Conservation (phyloP, 1,139 yeast species). For the Scheffersomyces insectosa region DNA sequence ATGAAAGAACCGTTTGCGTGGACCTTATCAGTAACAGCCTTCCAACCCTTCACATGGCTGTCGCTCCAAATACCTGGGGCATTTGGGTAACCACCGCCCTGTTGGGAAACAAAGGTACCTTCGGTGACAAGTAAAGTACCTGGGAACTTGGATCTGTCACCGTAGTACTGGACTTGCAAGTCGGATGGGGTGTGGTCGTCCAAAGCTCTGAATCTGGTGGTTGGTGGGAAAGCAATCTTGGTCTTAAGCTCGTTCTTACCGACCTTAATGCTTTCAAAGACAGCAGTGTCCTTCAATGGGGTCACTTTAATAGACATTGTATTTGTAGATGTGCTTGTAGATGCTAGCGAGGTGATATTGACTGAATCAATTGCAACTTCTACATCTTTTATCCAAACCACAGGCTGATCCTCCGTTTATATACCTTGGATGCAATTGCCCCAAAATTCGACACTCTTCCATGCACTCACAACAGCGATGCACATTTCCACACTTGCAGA, state of each 20-base stretch:
- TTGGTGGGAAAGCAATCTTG: conserved; percentile 54
- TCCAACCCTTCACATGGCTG: conserved; percentile 52
- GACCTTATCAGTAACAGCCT: conserved; percentile 45
- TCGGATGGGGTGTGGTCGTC: conserved; percentile 46
- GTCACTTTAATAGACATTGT: conserved; percentile 1
- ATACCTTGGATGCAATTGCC: too few relatives aligned
- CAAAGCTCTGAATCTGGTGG: conserved; percentile 52
- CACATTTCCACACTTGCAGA: too few relatives aligned
- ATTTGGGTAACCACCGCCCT: conserved; percentile 36
- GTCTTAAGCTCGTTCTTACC: conserved; percentile 39
- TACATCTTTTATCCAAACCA: too few relatives aligned
- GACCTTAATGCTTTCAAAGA: conserved; percentile 51
- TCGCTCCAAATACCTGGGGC: conserved; percentile 57
- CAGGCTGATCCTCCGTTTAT: too few relatives aligned
- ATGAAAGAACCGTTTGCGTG: conserved; percentile 55
- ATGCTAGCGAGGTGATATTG: too few relatives aligned
- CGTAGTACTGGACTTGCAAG: conserved; percentile 50
- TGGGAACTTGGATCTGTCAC: conserved; percentile 49
- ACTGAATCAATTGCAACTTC: too few relatives aligned
- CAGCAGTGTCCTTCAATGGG: conserved; percentile 35
- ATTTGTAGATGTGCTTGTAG: too few relatives aligned
- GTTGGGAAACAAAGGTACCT: conserved; percentile 25
- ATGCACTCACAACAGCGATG: too few relatives aligned
- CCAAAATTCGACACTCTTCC: too few relatives aligned
- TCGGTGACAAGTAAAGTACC: conserved; percentile 55